These are phyloP conservation scores for Pichia rugopelliculosa DNA, from an alignment of 805 yeast species.

Conservation along the genomic window DNA sequence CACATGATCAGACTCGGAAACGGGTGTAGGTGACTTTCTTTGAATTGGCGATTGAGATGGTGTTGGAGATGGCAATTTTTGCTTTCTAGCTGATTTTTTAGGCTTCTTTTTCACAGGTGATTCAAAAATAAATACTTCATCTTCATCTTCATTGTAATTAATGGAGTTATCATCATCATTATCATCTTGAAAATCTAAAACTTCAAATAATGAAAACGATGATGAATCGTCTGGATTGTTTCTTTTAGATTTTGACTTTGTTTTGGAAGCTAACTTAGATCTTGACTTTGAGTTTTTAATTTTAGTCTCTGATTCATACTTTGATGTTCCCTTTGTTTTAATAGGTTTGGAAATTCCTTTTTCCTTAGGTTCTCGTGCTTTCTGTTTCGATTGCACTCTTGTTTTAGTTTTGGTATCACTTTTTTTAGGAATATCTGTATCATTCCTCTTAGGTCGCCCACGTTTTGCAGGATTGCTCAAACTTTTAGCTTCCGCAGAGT, in stretches of 20 bases:
- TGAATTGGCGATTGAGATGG: neutral
- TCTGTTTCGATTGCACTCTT: neutral
- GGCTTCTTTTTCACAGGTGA: constrained; percentile 8
- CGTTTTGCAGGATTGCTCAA: neutral
- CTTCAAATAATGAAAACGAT: constrained; percentile 9
- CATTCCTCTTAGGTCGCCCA: neutral
- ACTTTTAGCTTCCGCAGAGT: no score
- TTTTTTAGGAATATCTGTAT: no score
- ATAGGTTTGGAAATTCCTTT: neutral
- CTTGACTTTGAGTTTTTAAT: neutral
- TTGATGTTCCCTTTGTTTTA: neutral
- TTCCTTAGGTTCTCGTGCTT: neutral
- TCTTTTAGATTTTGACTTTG: neutral
- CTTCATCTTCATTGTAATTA: neutral
- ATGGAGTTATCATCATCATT: neutral
- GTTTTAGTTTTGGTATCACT: neutral
- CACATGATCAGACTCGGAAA: neutral
- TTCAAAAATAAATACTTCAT: constrained; percentile 10
- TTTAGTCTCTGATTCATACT: neutral
- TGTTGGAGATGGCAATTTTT: neutral
- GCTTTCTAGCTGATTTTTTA: neutral
- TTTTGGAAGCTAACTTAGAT: neutral
- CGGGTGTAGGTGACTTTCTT: neutral
- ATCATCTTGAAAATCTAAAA: constrained; percentile 7
- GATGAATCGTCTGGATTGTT: neutral